Percentiles rank a stretch among this genome's conserved stretches.
Evolutionary conservation across 768 basidiomycete species (phyloP).

Genomic region (Phlebiopsis gigantea): DNA sequence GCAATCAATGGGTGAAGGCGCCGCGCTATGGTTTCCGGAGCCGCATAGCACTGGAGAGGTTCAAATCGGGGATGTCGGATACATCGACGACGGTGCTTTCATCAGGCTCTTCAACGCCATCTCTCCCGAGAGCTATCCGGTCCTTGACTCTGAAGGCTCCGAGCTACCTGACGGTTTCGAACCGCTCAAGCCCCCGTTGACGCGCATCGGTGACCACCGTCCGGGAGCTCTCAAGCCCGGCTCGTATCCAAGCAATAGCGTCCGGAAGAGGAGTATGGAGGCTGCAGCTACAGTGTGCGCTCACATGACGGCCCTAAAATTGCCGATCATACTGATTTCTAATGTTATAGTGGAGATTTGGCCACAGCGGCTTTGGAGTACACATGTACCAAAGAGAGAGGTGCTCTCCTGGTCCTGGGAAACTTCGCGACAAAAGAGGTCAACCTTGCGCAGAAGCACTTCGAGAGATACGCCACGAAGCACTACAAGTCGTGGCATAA

Average conservation of each 20-base stretch:
- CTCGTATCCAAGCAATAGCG: background rate
- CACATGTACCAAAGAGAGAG: background rate
- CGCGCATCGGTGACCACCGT: background rate
- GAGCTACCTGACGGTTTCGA: background rate
- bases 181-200: background rate
- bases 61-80: slow-evolving; percentile 6
- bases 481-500: background rate
- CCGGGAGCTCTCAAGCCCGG: background rate
- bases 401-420: background rate
- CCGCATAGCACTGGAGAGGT: background rate
- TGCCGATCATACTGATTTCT: background rate
- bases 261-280: background rate
- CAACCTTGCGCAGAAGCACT: background rate
- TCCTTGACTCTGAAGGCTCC: background rate
- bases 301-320: too few relatives aligned
- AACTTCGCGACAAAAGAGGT: background rate
- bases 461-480: background rate
- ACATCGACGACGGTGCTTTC: slow-evolving; percentile 5
- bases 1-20: background rate
- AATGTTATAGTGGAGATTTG: background rate
- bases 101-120: slow-evolving; percentile 8
- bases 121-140: background rate
- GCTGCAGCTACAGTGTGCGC: background rate
- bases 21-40: slow-evolving; percentile 4
- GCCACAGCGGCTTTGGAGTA: background rate